A percentile compares a stretch with the other conserved stretches of the same genome.
phyloP scores from a whole-genome alignment of 345 rosid species.

The Trapa incisa region DNA sequence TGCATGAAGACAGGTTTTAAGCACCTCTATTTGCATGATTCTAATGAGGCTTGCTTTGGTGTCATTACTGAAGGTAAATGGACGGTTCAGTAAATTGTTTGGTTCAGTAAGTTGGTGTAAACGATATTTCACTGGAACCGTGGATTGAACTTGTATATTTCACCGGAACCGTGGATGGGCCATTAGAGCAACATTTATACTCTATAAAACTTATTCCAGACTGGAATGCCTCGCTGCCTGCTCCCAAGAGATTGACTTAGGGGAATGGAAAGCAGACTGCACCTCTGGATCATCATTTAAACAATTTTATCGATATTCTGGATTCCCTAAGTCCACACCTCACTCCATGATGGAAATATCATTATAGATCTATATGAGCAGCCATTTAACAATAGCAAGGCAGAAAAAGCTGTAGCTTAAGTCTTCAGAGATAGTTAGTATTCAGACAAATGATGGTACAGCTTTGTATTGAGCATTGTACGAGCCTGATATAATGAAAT shows the following conservation, averaged over 20 bases:
- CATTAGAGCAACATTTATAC: slow-evolving; percentile 66
- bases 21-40: slow-evolving; percentile 76
- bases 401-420: slow-evolving; percentile 47
- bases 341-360: slow-evolving; percentile 45
- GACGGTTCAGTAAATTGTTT: slow-evolving; percentile 85
- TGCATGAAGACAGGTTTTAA: slow-evolving; percentile 77
- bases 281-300: slow-evolving; percentile 77
- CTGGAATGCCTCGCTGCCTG: slow-evolving; percentile 19
- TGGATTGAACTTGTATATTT: slow-evolving; percentile 44
- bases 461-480: slow-evolving; percentile 65
- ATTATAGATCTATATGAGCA: slow-evolving; percentile 62
- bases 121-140: too few relatives aligned
- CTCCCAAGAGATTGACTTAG: slow-evolving; percentile 55
- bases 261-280: slow-evolving; percentile 77
- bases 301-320: slow-evolving; percentile 68
- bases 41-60: slow-evolving; percentile 57
- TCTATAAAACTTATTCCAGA: slow-evolving; percentile 34
- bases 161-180: slow-evolving; percentile 76
- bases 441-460: slow-evolving; percentile 65
- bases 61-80: slow-evolving; percentile 78
- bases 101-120: slow-evolving; percentile 42
- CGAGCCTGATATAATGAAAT: slow-evolving; percentile 53
- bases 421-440: slow-evolving; percentile 62
- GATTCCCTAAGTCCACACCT: slow-evolving; percentile 72
- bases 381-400: slow-evolving; percentile 34